Evolutionary conservation across 352 stramenopile genomes (phyloP).

Genomic region (Globisporangium acanthophoron): DNA sequence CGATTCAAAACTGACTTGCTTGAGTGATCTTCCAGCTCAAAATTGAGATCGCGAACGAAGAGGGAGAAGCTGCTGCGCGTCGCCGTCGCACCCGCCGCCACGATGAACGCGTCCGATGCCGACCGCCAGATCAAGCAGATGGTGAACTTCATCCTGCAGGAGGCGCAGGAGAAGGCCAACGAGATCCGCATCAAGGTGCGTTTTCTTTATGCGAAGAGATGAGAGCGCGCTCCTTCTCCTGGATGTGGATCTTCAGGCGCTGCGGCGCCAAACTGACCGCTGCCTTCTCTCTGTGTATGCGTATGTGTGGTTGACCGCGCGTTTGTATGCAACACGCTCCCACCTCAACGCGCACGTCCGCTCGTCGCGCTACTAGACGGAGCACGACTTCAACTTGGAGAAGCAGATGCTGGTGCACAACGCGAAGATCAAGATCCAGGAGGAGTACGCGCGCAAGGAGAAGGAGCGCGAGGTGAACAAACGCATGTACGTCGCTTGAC

Average conservation of each 20-base stretch:
- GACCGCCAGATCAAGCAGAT: slow-evolving; percentile 94
- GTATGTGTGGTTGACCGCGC: neutral
- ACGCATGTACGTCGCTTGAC: slow-evolving; percentile 51
- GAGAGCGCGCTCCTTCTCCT: neutral
- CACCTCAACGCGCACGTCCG: neutral
- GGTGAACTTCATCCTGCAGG: slow-evolving; percentile 99
- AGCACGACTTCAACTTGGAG: slow-evolving; percentile 99
- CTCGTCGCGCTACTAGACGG: slow-evolving; percentile 65
- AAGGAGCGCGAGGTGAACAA: slow-evolving; percentile 96
- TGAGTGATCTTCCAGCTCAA: neutral
- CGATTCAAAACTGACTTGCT: slow-evolving; percentile 15
- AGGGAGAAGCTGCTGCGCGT: slow-evolving; percentile 11
- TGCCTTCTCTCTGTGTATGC: neutral
- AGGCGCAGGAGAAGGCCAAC: slow-evolving; percentile 99
- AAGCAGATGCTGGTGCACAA: slow-evolving; percentile 98
- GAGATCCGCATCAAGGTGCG: slow-evolving; percentile 96
- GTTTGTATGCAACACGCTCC: neutral
- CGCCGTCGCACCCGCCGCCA: slow-evolving; percentile 11
- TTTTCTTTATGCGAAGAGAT: too few species aligned
- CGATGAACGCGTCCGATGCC: slow-evolving; percentile 81
- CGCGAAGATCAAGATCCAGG: slow-evolving; percentile 96
- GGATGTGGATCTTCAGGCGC: slow-evolving; percentile 4
- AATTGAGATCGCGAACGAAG: slow-evolving; percentile 9
- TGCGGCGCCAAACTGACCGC: neutral
- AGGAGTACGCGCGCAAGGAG: slow-evolving; percentile 97